Conservation (phyloP, 1,139 yeast species). For the Yamadazyma taylorii region DNA sequence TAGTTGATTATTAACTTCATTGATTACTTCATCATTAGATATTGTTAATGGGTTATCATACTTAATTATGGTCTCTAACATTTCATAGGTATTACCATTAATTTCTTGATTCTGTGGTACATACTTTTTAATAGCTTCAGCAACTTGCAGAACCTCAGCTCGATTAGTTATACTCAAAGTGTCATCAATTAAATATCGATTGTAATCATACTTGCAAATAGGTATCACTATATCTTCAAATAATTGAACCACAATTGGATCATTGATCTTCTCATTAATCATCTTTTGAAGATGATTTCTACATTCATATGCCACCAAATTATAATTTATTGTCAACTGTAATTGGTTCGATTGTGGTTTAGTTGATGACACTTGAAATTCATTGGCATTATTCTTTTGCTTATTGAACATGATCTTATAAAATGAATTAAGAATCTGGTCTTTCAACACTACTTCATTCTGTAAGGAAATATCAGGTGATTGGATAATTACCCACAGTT, state of each 20-base stretch:
- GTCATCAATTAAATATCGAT: background rate
- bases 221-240: constrained; percentile 1
- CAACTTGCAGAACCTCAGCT: background rate
- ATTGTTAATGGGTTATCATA: background rate
- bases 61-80: background rate
- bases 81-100: background rate
- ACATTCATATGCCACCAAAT: constrained; percentile 48
- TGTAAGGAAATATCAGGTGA: background rate
- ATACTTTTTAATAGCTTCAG: background rate
- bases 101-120: background rate
- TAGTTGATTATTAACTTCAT: constrained; percentile 17
- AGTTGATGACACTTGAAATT: constrained; percentile 21
- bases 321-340: constrained; percentile 43
- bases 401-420: constrained; percentile 48
- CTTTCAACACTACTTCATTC: constrained; percentile 56
- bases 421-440: constrained; percentile 67
- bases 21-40: background rate
- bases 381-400: no score
- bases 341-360: constrained; percentile 29
- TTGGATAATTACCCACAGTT: background rate
- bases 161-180: background rate
- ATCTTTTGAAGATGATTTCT: constrained; percentile 10
- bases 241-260: background rate
- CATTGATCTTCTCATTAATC: constrained; percentile 10
- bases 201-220: constrained; percentile 1